These are phyloP conservation scores for Bruguiera hainesii DNA, from an alignment of 441 rosid species.

Conservation along the genomic window DNA sequence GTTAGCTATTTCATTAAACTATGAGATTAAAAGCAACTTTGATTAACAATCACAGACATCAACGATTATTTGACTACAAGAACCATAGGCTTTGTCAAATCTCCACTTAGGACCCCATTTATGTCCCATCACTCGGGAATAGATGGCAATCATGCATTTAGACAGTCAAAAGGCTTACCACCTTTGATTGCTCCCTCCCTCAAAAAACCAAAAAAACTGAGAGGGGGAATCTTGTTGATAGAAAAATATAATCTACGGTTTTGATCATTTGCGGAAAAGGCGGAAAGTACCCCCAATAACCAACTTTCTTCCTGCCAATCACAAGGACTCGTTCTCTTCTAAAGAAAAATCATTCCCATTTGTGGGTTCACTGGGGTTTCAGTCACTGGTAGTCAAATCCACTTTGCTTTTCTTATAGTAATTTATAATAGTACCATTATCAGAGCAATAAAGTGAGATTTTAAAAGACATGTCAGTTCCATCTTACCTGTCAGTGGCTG, in stretches of 20 bases:
- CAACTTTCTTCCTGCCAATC: slow-evolving; percentile 26
- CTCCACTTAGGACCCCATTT: slow-evolving; percentile 20
- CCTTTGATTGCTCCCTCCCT: slow-evolving; percentile 14
- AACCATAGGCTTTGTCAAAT: slow-evolving; percentile 17
- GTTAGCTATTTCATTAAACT: slow-evolving; percentile 1
- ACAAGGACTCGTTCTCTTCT: slow-evolving; percentile 23
- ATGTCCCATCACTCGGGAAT: slow-evolving; percentile 18
- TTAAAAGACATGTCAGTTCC: slow-evolving; percentile 22
- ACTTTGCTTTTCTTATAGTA: slow-evolving; percentile 29
- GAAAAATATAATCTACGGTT: slow-evolving; percentile 26
- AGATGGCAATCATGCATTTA: slow-evolving; percentile 14
- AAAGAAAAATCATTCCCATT: slow-evolving; percentile 33
- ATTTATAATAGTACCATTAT: slow-evolving; percentile 14
- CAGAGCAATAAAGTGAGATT: slow-evolving; percentile 15
- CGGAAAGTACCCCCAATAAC: slow-evolving; percentile 17
- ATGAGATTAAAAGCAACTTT: slow-evolving; percentile 6
- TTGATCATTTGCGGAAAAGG: slow-evolving; percentile 16
- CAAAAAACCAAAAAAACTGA: slow-evolving; percentile 9
- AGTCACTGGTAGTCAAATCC: slow-evolving; percentile 33
- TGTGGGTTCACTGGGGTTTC: slow-evolving; percentile 40
- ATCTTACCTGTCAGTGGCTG: slow-evolving; percentile 49
- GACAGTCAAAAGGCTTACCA: slow-evolving; percentile 18
- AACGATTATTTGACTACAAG: slow-evolving; percentile 15
- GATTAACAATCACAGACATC: slow-evolving; percentile 26
- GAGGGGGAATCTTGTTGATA: slow-evolving; percentile 12